These are phyloP conservation scores for Marasmius sp. DNA, from an alignment of 1,284 basidiomycete genomes.

Conservation along the genomic window DNA sequence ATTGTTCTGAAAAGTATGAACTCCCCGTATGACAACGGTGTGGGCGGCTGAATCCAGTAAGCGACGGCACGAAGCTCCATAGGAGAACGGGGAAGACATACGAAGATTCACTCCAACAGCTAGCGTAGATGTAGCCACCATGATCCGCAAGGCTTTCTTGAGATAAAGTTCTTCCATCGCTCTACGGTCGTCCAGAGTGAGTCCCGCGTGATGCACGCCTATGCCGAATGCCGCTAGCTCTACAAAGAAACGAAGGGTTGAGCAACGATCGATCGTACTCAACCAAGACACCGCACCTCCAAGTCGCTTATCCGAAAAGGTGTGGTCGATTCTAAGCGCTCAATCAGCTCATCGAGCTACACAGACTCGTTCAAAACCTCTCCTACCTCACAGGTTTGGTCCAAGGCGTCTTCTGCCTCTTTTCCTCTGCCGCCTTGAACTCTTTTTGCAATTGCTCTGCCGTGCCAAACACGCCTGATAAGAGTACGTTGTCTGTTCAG, in stretches of 20 bases:
- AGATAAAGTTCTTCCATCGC: constrained; percentile 72
- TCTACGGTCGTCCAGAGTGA: constrained; percentile 71
- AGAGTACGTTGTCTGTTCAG: background rate
- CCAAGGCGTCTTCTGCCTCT: constrained; percentile 65
- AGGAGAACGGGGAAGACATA: constrained; percentile 33
- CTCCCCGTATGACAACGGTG: constrained; percentile 81
- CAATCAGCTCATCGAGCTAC: constrained; percentile 12
- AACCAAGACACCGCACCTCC: constrained; percentile 40
- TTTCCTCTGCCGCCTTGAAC: constrained; percentile 56
- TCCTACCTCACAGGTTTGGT: constrained; percentile 47
- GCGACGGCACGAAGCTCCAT: constrained; percentile 8
- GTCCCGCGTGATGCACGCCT: constrained; percentile 86
- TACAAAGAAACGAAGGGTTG: constrained; percentile 23
- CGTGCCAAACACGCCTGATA: constrained; percentile 62
- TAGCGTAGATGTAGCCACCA: constrained; percentile 79
- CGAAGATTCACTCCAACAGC: constrained; percentile 89
- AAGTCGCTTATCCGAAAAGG: constrained; percentile 64
- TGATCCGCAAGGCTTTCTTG: constrained; percentile 60
- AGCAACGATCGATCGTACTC: background rate
- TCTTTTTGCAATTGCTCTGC: constrained; percentile 77
- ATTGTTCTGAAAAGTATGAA: constrained; percentile 69
- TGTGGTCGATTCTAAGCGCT: constrained; percentile 43
- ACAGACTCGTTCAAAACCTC: constrained; percentile 5
- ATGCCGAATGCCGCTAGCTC: constrained; percentile 67
- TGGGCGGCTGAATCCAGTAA: constrained; percentile 57